Base-by-base conservation (phyloP, 768 basidiomycete genomes). In the Leccinellum albellum region DNA sequence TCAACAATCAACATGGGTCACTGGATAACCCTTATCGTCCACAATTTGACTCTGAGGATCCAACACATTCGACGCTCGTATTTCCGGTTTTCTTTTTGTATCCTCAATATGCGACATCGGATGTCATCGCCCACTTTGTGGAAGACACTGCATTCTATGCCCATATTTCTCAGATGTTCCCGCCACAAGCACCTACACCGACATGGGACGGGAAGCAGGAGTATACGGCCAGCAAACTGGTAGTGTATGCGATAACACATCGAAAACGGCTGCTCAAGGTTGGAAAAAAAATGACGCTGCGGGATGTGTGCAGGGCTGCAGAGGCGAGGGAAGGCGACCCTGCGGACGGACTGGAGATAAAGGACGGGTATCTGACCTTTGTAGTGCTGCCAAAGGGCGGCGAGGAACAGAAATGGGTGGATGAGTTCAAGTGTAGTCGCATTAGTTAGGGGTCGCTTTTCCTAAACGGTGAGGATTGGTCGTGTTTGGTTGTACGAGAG, bases 11-110 rank as follows among this genome's bases (percentile, higher is more conserved):
- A 20, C 79, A 81, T 28, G 72, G 66, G 24, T 77, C 79, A 28
- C 74, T 78, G 37, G 76, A 76, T 52, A 84, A 81, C 64, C 83
- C 83, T 7, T 86, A 82, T 66, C 72, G 74, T 51, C 85, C 90
- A 8, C 80, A 82, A 54, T 88, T 88, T 64, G 86, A 89, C 66
- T 68, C 80, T 3, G 84, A 87, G 59, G 88, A 86, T 72, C 68
- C 82, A 55, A 74, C 83, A 55, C 61, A 79, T 62, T 68, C 71
- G 59, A 85, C 84, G 0, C 79, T 96, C 13, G 72, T 96, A 59
- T 70, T 97, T 68, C 96, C 97, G 2, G 87, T 89, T 42, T 91
- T 97, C 77, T 89, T 98, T 73, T 79, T 98, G 58, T 97, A 98
- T 72, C 97, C 97, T 6, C 87, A 93, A 69, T 79, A 94, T 61